Evolutionary conservation across 192 early-diverging fungal genomes (phyloP), one percentile per base, ranked within the genome.

Genomic region (Coemansia sp.): DNA sequence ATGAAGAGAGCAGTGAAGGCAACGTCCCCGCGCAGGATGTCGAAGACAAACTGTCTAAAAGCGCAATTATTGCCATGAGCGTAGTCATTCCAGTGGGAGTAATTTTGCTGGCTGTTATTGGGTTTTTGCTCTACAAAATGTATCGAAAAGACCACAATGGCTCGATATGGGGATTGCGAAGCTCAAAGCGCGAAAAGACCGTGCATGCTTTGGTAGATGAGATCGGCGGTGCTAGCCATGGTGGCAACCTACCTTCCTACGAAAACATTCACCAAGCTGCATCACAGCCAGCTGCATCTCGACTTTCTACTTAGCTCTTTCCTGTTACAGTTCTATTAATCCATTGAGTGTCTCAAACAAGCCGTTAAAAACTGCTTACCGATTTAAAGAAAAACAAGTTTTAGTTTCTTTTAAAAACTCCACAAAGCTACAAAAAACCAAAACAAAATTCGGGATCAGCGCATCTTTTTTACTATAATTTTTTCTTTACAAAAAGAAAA

Each of bases 61-160:
- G 37, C 10, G 56, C 67, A 1, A 43, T 52, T 14, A 57, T 70
- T 23, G 67, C 67, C 3, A 46, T 70, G 28, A 44, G 37, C 2
- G 67, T 70, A 37, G 33, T 55, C 19, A 53, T 59, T 10, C 60
- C 67, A 11, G 15, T 58, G 6, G 44, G 50, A 3, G 42, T 58
- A 9, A 63, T 70, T 2, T 18, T 56, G 28, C 8, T 61, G 26
- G 55, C 49, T 16, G 8, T 46, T n/a, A 35, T 57, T 11, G 44
- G 20, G 9, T 70, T 53, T 18, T 12, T 70, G 5, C 33, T 58
- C 36, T 59, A 53, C 36, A 38, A 44, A 16, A 62, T 37, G 16
- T 47, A 56, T 20, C 46, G 55, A 18, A 49, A 46, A 26, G 44
- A 42, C 40, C 12, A 31, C 36, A 15, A 15, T 3, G 9, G 23